Evolutionary conservation across 441 rosid genomes (phyloP), one percentile per base, ranked within the genome.

Genomic region (Hura crepitans): DNA sequence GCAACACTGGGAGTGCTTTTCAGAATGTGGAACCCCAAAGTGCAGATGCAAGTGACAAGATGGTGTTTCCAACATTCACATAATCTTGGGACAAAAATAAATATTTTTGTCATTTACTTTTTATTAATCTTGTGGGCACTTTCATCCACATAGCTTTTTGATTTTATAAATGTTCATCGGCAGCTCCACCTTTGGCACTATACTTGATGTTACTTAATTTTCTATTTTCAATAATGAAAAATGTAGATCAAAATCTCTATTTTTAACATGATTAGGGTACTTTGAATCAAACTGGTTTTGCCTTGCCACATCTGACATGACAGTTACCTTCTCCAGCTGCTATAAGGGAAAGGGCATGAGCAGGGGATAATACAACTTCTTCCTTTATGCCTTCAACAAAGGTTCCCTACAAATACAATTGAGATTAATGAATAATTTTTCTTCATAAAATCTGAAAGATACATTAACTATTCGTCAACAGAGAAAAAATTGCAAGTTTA

Each of bases 301-400:
- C 15, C 20, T 69, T 60, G 28, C 70, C 28, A 57, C 66, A 33
- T 65, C 62, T 58, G 50, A 72, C 55, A 75, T 79, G 67, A 66
- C 47, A 75, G 47, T 75, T 83, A 96, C 99, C 99, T 96, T 96
- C 99, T 77, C 99, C 99, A 75, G 99, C 93, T 55, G 99, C 99
- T 71, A 96, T 93, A 74, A 96, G 89, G 68, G 99, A 96, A 64
- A 96, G 97, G 43, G 92, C 97, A 80, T 96, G 99, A 72, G 97
- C 99, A 77, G 99, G 97, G 72, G 99, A 96, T 78, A 96, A 77
- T 33, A 96, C 99, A 79, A 93, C 99, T 89, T 96, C 99, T 80
- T 96, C 97, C 87, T 96, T 91, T 72, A 96, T 76, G 75, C 99
- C 99, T 79, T 96, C 99, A 45, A 96, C 89, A 81, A 86, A 96